Evolutionary conservation across 352 stramenopile species (phyloP), one percentile per base, ranked within the genome.

Genomic region (Globisporangium splendens): DNA sequence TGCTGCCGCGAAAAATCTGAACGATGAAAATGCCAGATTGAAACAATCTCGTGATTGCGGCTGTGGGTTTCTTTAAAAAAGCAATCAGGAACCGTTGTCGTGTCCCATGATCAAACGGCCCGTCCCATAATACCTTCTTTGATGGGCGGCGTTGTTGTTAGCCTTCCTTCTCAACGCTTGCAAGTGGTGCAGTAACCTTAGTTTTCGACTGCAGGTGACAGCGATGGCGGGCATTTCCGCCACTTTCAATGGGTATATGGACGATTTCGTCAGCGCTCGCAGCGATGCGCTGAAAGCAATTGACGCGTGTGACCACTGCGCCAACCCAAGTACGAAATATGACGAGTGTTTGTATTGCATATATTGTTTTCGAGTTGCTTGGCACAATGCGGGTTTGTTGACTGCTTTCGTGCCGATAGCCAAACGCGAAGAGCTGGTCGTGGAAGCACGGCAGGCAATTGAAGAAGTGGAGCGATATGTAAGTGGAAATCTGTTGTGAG

Each of bases 401-500:
- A 31, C 13, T 47, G 24, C 24, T 42, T 28, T 39, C 1, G 21
- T 41, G 24, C 22, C 15, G 11, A 11, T 51, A 78, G 69, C 22
- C n/a, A 67, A 61, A 46, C 68, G 76, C 11, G 77, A 90, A 20
- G 73, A 86, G 33, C 57, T 83, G 6, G 68, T 75, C 2, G 68
- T 84, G 18, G 57, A 70, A 17, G 77, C 77, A 5, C 77, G 73
- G 48, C 74, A 46, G 41, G 68, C 64, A 38, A 68, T 88, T 18
- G 77, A 81, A 31, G 80, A 90, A 84, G 80, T 84, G n/a, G 80
- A 90, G 50, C 80, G 80, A 69, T 90, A 88, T 54, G 80, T 88
- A 67, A 35, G 28, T 35, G 15, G 59, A 44, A 18, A 44, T 18
- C 10, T 44, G 1, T 7, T 18, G 54, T 18, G 8, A 55, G 15